These are phyloP conservation scores for Plantago coronopus DNA, from an alignment of 305 asterid genomes.

Conservation along the genomic window DNA sequence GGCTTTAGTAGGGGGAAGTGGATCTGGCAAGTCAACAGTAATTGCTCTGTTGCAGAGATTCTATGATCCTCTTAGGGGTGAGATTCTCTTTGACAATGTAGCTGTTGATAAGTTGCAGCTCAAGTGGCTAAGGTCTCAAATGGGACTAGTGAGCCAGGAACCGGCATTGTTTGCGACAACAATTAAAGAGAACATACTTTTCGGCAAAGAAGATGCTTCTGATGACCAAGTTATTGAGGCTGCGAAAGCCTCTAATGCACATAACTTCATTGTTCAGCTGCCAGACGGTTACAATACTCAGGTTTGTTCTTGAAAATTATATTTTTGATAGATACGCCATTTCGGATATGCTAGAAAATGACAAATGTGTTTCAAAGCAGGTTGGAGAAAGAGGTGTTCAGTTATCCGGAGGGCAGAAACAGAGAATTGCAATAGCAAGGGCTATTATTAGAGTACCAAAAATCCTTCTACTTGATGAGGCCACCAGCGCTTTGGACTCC, in stretches of 20 bases:
- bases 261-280: constrained; percentile 56
- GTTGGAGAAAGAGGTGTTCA: too few species aligned
- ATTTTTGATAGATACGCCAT: too few species aligned
- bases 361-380: too few species aligned
- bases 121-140: constrained; percentile 73
- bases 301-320: too few species aligned
- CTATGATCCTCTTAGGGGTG: constrained; percentile 68
- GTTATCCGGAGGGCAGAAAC: too few species aligned
- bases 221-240: constrained; percentile 61
- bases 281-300: constrained; percentile 70
- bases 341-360: too few species aligned
- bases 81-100: constrained; percentile 56
- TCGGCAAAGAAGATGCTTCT: constrained; percentile 66
- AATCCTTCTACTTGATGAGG: too few species aligned
- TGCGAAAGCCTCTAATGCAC: constrained; percentile 67
- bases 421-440: too few species aligned
- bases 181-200: constrained; percentile 59
- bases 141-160: constrained; percentile 81
- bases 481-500: too few species aligned
- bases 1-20: constrained; percentile 73
- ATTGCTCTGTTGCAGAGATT: constrained; percentile 60
- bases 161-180: constrained; percentile 77
- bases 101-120: constrained; percentile 64
- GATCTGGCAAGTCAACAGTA: constrained; percentile 70
- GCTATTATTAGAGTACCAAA: too few species aligned